These are phyloP conservation scores for Lactarius sp. DNA, from an alignment of 768 basidiomycete species.

Conservation along the genomic window DNA sequence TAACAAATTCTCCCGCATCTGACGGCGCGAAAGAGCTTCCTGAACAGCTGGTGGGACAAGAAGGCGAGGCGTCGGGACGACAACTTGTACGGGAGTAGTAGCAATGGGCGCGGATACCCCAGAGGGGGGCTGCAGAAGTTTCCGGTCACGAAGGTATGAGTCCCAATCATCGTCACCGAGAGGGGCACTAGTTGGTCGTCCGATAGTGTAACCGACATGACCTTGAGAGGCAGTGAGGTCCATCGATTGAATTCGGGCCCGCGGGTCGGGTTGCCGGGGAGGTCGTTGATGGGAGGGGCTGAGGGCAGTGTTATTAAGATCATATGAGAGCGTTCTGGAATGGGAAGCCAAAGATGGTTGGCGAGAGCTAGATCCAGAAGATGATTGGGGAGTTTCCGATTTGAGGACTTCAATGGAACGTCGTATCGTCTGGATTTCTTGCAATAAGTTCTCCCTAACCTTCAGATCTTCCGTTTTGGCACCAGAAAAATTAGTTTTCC, in stretches of 20 bases:
- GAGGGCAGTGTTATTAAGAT: conserved; percentile 49
- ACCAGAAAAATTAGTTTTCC: conserved; percentile 30
- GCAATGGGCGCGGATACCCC: conserved; percentile 76
- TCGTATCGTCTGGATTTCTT: conserved; percentile 76
- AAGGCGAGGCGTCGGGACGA: conserved; percentile 38
- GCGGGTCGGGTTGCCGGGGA: conserved; percentile 64
- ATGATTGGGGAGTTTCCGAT: conserved; percentile 58
- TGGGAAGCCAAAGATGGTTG: conserved; percentile 34
- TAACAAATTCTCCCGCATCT: conserved; percentile 64
- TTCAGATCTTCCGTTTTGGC: conserved; percentile 47
- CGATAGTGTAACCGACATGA: conserved; percentile 48
- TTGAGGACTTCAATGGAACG: conserved; percentile 73
- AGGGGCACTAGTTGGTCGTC: conserved; percentile 70
- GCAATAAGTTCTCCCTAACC: conserved; percentile 64
- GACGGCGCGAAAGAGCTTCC: conserved; percentile 68
- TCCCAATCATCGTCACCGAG: conserved; percentile 81
- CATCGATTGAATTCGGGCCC: conserved; percentile 67
- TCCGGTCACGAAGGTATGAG: conserved; percentile 77
- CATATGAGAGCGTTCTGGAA: conserved; percentile 53
- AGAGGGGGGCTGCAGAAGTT: conserved; percentile 76
- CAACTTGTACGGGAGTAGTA: conserved; percentile 43
- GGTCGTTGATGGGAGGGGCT: conserved; percentile 60
- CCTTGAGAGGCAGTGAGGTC: conserved; percentile 49
- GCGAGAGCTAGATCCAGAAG: conserved; percentile 52
- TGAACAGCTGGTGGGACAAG: conserved; percentile 67